phyloP scores from a whole-genome alignment of 108 stramenopile species.

The Pseudonitzschia pungens region DNA sequence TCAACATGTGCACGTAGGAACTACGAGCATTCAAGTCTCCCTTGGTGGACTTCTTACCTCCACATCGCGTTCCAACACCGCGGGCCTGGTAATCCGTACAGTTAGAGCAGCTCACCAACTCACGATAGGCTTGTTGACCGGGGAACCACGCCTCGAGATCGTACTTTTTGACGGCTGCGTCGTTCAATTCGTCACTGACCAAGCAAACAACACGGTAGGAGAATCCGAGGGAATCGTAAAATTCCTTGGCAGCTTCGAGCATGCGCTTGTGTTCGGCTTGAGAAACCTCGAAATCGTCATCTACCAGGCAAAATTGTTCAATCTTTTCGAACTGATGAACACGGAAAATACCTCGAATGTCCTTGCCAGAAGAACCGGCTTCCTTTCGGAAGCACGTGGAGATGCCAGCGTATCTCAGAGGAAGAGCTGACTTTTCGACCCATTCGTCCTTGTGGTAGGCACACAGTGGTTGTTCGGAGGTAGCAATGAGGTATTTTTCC shows the following conservation, averaged over 20 bases:
- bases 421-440: conserved; percentile 81
- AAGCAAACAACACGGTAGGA: conserved; percentile 98
- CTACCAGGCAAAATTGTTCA: conserved; percentile 98
- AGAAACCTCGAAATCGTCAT: conserved; percentile 91
- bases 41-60: conserved; percentile 81
- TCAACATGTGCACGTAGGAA: conserved; percentile 96
- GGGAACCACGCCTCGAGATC: conserved; percentile 99
- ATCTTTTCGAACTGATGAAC: conserved; percentile 99
- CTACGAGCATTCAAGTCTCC: conserved; percentile 72
- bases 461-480: conserved; percentile 99
- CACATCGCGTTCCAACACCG: conserved; percentile 94
- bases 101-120: conserved; percentile 98
- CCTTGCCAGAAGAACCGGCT: conserved; percentile 96
- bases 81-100: conserved; percentile 99
- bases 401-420: conserved; percentile 92
- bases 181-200: conserved; percentile 95
- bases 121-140: conserved; percentile 94
- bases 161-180: conserved; percentile 99
- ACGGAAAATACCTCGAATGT: conserved; percentile 99
- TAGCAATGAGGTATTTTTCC: conserved; percentile 99
- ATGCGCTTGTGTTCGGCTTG: conserved; percentile 89
- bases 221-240: conserved; percentile 93
- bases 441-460: conserved; percentile 98
- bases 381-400: conserved; percentile 99
- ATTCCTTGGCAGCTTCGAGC: conserved; percentile 93